Base-by-base conservation (phyloP, 768 basidiomycete genomes). In the Suillus clintonianus region DNA sequence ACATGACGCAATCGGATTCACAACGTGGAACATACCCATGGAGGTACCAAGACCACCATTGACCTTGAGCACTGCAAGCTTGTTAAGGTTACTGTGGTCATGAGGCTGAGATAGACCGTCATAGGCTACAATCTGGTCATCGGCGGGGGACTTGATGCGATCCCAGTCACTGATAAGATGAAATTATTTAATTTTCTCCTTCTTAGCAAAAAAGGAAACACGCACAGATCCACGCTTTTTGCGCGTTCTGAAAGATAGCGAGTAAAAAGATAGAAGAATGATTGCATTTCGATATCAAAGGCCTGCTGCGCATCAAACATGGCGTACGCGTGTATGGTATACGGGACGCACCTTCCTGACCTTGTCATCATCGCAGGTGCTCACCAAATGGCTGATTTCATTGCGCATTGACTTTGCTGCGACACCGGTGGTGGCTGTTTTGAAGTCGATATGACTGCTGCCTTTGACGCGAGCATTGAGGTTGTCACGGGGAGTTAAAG, bases 401-500 rank as follows among this genome's bases (percentile, higher is more conserved):
- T 98, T 97, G 82, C 95, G 89, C 97, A 98, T 98, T 62, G 95
- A 84, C 82, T 97, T 98, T 69, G 93, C 91, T 32, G 93, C 91
- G 68, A 95, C 90, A 68, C 94, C 94, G 60, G 94, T 95, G 59
- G 88, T 96, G 67, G 97, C 97, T n/a, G 94, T 96, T 84, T 96
- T 95, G 88, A 97, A 97, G 80, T 98, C 92, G 81, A 93, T 89
- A 76, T 93, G 90, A 69, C 86, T 88, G 61, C 88, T 86, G 68
- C 91, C 91, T 64, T 91, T 87, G 61, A 85, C 86, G 66, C 91
- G 89, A 72, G 87, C 83, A 68, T 83, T 86, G 85, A 90, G 81
- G 63, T 89, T 84, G 67, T 92, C 89, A 68, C 86, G 84, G 60
- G 89, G 89, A 76, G 88, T 81, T 27, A 82, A 77, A 45, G 68